These are phyloP conservation scores for Blastobotrys peoriensis DNA, from an alignment of 805 yeast species.

Conservation along the genomic window DNA sequence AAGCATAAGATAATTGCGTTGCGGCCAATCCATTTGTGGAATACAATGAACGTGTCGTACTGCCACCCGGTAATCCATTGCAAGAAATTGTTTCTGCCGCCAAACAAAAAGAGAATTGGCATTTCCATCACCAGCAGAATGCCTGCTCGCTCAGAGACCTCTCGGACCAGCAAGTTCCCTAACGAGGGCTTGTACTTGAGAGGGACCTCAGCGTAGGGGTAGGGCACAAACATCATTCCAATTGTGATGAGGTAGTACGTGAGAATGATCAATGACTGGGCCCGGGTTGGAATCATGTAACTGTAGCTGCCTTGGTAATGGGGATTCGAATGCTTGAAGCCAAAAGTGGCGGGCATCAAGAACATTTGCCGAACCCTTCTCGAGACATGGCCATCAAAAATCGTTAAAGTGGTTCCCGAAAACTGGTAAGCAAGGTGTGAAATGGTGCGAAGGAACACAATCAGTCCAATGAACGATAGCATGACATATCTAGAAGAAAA, in stretches of 20 bases:
- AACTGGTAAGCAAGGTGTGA: not conserved
- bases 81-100: conserved; percentile 65
- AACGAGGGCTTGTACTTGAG: not conserved
- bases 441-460: conserved; percentile 1
- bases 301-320: conserved; percentile 13
- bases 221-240: conserved; percentile 24
- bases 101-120: conserved; percentile 46
- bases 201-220: conserved; percentile 3
- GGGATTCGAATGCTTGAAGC: conserved; percentile 23
- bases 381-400: not conserved
- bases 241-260: conserved; percentile 31
- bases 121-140: conserved; percentile 43
- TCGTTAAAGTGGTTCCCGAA: not conserved
- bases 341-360: conserved; percentile 27
- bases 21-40: conserved; percentile 61
- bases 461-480: not conserved
- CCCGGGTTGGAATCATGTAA: conserved; percentile 34
- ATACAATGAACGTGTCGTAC: conserved; percentile 52
- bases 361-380: conserved; percentile 19
- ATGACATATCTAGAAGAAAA: conserved; percentile 1
- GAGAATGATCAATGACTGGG: conserved; percentile 32
- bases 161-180: not conserved
- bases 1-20: conserved; percentile 42
- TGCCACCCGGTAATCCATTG: conserved; percentile 56
- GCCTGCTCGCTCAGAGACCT: conserved; percentile 27